Conservation (phyloP, 2,329 filamentous ascomycete species). For the Fusarium anguioides region DNA sequence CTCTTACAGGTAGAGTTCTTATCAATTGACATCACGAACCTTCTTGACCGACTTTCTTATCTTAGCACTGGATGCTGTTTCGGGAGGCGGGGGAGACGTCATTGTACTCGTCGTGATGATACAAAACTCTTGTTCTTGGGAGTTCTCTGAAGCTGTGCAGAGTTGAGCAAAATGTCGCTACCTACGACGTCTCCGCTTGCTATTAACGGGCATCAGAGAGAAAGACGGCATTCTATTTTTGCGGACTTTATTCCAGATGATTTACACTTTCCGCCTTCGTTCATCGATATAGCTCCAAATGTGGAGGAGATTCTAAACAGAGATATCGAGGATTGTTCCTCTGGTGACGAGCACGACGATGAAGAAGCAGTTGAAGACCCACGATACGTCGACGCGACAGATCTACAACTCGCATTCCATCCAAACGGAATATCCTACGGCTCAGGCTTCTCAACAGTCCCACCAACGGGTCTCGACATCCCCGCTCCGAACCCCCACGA, state of each 20-base stretch:
- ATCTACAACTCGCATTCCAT: conserved; percentile 38
- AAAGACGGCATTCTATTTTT: conserved; percentile 37
- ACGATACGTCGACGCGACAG: not conserved
- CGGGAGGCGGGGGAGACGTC: not conserved
- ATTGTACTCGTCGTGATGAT: not conserved
- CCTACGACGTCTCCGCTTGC: conserved; percentile 21
- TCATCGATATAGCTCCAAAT: conserved; percentile 25
- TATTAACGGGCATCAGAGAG: not conserved
- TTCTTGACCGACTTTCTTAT: conserved; percentile 22
- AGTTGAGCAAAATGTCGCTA: conserved; percentile 8
- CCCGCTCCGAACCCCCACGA: conserved; percentile 38
- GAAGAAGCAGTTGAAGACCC: conserved; percentile 25
- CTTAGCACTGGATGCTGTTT: too few species aligned
- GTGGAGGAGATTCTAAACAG: conserved; percentile 32
- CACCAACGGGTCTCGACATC: conserved; percentile 23
- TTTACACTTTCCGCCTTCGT: conserved; percentile 18
- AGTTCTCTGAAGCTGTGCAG: not conserved
- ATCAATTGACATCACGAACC: conserved; percentile 35
- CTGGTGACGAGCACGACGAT: conserved; percentile 25
- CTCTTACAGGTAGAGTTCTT: conserved; percentile 16
- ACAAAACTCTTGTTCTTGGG: not conserved
- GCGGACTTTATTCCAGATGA: conserved; percentile 38
- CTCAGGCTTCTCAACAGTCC: conserved; percentile 34
- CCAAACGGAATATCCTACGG: conserved; percentile 34
- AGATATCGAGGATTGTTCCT: conserved; percentile 41